Evolutionary conservation across 2,329 filamentous ascomycete species (phyloP), one percentile per base, ranked within the genome.

Genomic region (Sordariomycetes sp.): DNA sequence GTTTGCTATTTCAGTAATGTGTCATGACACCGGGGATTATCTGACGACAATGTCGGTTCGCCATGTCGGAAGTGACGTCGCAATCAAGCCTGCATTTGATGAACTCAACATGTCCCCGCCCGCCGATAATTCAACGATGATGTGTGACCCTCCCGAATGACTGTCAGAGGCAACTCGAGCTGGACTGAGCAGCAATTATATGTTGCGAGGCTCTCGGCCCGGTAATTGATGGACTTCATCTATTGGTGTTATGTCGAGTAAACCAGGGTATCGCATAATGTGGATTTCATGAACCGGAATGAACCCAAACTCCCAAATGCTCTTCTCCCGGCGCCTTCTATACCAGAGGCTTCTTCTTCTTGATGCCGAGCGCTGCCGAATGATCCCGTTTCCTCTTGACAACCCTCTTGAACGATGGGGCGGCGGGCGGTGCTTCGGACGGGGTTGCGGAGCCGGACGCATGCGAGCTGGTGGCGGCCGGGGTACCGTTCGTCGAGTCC

Each of bases 381-480:
- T 88, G 81, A 60, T 94, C 85, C 72, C 94, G 96, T 75, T 96
- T 97, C 74, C 90, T 87, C 75, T 96, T 96, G 54, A 87, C 79
- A 51, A 85, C 82, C 60, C 88, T 79, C 70, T 88, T 88, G 67
- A 93, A 95, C 0, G 82, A 83, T 3, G 87, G 85, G 5, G 68
- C 66, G 2, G 65, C 65, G 40, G 73, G 69, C 10, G 70, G 63
- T 3, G 63, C 64, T 64, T 64, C 66, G n/a, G 58, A 58, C 11
- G 59, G 56, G 20, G 63, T 54, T 8, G 43, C 43, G 22, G 55
- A 57, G 35, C 55, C 20, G 20, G 62, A 59, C 1, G 59, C 53
- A 6, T 63, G 62, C 20, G 58, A 59, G 12, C 60, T 60, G 14
- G 53, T 55, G 46, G 51, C 40, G 5, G 55, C 32, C 12, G 55